phyloP scores from a whole-genome alignment of 768 basidiomycete species.

The Termitomyces sp. region DNA sequence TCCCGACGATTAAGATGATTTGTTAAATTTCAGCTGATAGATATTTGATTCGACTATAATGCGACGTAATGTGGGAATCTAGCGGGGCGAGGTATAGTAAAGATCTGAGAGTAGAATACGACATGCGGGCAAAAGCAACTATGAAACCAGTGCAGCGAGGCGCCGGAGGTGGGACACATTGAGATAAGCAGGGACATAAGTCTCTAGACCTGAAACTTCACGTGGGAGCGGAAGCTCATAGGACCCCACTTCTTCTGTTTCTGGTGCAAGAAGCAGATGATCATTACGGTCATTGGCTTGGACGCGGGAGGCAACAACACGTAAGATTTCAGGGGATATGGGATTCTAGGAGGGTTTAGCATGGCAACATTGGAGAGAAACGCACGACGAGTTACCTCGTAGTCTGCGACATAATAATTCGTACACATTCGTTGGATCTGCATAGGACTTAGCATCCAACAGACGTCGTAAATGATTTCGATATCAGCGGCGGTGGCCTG shows the following conservation, averaged over 20 bases:
- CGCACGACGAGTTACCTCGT: constrained; percentile 57
- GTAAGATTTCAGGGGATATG: constrained; percentile 94
- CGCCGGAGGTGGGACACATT: constrained; percentile 86
- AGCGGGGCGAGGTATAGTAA: constrained; percentile 38
- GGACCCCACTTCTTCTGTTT: constrained; percentile 94
- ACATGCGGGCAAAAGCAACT: constrained; percentile 20
- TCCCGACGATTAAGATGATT: not conserved
- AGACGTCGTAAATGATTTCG: constrained; percentile 98
- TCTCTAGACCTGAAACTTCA: constrained; percentile 94
- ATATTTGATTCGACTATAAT: constrained; percentile 7
- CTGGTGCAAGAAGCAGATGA: constrained; percentile 91
- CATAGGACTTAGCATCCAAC: constrained; percentile 99
- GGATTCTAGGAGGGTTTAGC: constrained; percentile 57
- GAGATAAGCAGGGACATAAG: constrained; percentile 90
- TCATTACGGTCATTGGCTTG: constrained; percentile 96
- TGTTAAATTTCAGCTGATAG: not conserved
- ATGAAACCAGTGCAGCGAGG: constrained; percentile 81
- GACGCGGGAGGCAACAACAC: constrained; percentile 93
- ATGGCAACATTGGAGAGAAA: not conserved
- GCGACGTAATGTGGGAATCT: constrained; percentile 32
- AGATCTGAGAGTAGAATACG: constrained; percentile 27
- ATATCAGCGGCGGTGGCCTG: constrained; percentile 93
- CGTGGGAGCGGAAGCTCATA: constrained; percentile 92
- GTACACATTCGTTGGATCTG: constrained; percentile 99
- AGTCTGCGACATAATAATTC: constrained; percentile 98